Conservation (phyloP, 1,284 basidiomycete species). For the Fomes fomentarius region DNA sequence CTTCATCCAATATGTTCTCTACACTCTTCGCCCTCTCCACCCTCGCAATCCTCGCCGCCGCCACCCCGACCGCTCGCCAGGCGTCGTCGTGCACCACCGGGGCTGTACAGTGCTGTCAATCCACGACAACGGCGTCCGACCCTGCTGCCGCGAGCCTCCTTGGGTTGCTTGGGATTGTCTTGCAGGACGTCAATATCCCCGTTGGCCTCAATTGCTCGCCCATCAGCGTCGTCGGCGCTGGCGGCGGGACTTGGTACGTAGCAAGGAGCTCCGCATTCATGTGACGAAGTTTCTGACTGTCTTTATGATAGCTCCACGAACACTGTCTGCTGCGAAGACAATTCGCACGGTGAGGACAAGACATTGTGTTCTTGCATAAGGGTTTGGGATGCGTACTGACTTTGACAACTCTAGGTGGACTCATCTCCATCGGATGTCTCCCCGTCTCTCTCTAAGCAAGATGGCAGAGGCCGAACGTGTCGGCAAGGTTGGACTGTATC, state of each 20-base stretch:
- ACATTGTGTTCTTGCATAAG: no score
- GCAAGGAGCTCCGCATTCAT: not conserved
- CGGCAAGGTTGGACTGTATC: no score
- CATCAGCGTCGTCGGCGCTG: no score
- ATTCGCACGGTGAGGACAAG: conserved; percentile 3
- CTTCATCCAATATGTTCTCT: conserved; percentile 1
- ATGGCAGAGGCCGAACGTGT: not conserved
- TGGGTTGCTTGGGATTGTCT: conserved; percentile 23
- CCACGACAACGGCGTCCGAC: not conserved
- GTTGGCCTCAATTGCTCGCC: conserved; percentile 13
- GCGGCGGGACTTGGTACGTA: no score
- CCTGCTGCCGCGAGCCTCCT: conserved; percentile 14
- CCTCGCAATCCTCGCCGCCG: conserved; percentile 10
- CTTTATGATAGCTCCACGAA: conserved; percentile 1
- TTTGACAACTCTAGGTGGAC: conserved; percentile 1
- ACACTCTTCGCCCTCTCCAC: conserved; percentile 5
- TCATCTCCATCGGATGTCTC: conserved; percentile 11
- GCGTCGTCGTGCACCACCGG: not conserved
- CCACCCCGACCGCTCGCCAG: not conserved
- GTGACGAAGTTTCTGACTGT: not conserved
- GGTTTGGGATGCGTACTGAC: not conserved
- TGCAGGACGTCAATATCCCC: conserved; percentile 23
- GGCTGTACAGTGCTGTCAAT: conserved; percentile 9
- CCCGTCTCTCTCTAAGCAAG: not conserved
- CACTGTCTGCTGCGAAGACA: conserved; percentile 15